Conservation (phyloP, 1,284 basidiomycete genomes). For the Vanrija sp. region DNA sequence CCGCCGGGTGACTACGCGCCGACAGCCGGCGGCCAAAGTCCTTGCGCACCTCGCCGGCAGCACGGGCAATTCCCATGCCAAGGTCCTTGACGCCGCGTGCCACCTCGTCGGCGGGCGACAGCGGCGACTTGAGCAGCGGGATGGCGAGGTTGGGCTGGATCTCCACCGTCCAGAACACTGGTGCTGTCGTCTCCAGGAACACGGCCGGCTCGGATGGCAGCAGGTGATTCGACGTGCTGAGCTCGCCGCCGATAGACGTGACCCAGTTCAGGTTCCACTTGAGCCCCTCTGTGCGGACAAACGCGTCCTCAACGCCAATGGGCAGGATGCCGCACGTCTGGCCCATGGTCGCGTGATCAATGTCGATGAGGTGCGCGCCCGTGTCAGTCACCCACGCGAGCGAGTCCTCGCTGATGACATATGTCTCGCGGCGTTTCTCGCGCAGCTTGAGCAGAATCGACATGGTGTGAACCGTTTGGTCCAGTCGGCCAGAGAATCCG, state of each 20-base stretch:
- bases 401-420: conserved; percentile 79
- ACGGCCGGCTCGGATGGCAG: conserved; percentile 56
- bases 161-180: conserved; percentile 86
- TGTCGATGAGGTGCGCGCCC: conserved; percentile 73
- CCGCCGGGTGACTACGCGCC: background rate
- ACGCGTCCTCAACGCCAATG: conserved; percentile 70
- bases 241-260: conserved; percentile 72
- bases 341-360: conserved; percentile 71
- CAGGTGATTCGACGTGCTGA: conserved; percentile 91
- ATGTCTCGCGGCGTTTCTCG: conserved; percentile 60
- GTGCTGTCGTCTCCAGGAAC: conserved; percentile 67
- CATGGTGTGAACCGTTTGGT: conserved; percentile 89
- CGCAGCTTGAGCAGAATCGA: conserved; percentile 80
- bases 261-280: conserved; percentile 76
- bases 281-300: conserved; percentile 75
- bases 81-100: conserved; percentile 16
- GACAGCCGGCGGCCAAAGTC: conserved; percentile 5
- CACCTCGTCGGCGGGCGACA: conserved; percentile 15
- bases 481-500: conserved; percentile 83
- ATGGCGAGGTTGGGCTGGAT: conserved; percentile 26
- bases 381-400: conserved; percentile 80
- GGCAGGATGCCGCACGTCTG: conserved; percentile 91
- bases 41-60: background rate
- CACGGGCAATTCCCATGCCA: conserved; percentile 2
- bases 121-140: conserved; percentile 24